These are phyloP conservation scores for Pinus tabuliformis DNA, from an alignment of 75 land plant genomes.

Conservation along the genomic window DNA sequence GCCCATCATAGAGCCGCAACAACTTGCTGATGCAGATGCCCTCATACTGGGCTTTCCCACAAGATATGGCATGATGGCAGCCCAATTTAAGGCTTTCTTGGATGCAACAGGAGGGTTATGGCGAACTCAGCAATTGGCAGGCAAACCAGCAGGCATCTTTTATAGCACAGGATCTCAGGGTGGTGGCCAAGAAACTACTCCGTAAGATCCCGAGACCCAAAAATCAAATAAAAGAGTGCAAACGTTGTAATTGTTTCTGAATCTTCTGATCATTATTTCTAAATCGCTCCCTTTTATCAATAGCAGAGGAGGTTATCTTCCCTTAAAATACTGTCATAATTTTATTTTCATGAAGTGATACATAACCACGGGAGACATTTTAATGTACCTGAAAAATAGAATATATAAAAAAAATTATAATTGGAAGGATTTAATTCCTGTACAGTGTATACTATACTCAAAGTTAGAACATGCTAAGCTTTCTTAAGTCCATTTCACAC, in stretches of 20 bases:
- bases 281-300: background rate
- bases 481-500: background rate
- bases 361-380: background rate
- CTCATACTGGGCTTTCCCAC: constrained; percentile 48
- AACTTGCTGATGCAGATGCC: constrained; percentile 40
- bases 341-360: background rate
- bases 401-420: background rate
- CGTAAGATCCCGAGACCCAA: constrained; percentile 15
- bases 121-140: constrained; percentile 34
- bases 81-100: constrained; percentile 50
- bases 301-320: background rate
- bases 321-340: background rate
- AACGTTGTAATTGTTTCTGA: background rate
- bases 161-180: constrained; percentile 46
- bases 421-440: background rate
- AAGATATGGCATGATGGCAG: constrained; percentile 53
- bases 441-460: background rate
- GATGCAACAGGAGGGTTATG: constrained; percentile 50
- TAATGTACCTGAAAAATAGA: background rate
- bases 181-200: constrained; percentile 52
- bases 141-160: constrained; percentile 46
- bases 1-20: constrained; percentile 27
- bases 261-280: background rate
- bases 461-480: background rate
- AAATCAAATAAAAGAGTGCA: background rate